phyloP scores from a whole-genome alignment of 2,329 filamentous ascomycete species.

The Fusarium sp. region DNA sequence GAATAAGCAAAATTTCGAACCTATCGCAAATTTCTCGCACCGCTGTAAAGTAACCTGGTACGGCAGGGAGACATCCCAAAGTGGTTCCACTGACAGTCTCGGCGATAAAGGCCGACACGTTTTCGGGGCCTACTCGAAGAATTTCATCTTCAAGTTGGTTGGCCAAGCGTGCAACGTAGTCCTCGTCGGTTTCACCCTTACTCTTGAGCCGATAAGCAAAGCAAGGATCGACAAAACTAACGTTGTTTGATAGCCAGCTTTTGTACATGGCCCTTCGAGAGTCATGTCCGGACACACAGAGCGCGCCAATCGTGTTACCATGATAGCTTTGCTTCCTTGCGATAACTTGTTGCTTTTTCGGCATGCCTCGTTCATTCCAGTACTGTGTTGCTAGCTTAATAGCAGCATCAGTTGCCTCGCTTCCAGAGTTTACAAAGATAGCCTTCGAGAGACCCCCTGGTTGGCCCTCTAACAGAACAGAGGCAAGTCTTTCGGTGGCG shows the following conservation, averaged over 20 bases:
- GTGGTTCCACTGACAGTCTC: constrained; percentile 15
- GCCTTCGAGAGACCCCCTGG: constrained; percentile 4
- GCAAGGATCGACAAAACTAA: constrained; percentile 41
- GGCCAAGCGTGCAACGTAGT: background rate
- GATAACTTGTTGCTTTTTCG: constrained; percentile 56
- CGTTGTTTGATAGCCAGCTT: constrained; percentile 33
- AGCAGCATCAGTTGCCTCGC: constrained; percentile 1
- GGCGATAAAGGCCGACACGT: constrained; percentile 8
- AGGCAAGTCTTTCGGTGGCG: constrained; percentile 47
- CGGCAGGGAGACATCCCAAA: background rate
- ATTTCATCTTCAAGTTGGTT: background rate
- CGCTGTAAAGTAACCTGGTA: background rate
- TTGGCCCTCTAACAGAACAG: constrained; percentile 38
- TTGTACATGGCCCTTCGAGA: constrained; percentile 22
- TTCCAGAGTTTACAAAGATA: constrained; percentile 8
- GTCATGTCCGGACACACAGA: constrained; percentile 52
- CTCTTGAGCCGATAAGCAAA: constrained; percentile 31
- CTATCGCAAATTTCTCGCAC: constrained; percentile 4
- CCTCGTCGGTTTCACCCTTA: constrained; percentile 37
- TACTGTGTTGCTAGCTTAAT: constrained; percentile 46
- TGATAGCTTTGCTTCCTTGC: constrained; percentile 58
- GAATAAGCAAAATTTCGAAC: background rate
- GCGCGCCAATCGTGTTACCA: constrained; percentile 61
- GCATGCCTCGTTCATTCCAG: constrained; percentile 54
- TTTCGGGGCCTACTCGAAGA: background rate